Conservation (phyloP, 768 basidiomycete species). For the Sporobolomyces pararoseus region DNA sequence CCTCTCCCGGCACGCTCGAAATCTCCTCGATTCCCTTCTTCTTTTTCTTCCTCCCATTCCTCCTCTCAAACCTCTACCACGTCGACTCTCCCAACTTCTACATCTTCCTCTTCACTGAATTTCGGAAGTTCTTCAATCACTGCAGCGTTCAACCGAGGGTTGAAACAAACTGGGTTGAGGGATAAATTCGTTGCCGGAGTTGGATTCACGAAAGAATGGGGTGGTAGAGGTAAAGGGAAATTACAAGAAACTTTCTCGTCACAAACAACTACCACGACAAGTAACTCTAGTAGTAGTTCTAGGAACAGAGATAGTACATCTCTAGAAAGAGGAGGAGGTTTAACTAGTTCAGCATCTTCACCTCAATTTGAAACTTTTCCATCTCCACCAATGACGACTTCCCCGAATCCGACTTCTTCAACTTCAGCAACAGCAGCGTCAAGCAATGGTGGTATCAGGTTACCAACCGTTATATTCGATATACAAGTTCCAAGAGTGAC, state of each 20-base stretch:
- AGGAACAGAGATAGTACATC: neutral
- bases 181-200: slow-evolving; percentile 30
- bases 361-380: slow-evolving; percentile 12
- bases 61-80: neutral
- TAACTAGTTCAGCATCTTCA: neutral
- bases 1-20: slow-evolving; percentile 1
- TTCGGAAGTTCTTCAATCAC: neutral
- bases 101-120: neutral
- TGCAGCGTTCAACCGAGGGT: neutral
- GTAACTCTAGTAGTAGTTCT: neutral
- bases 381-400: neutral
- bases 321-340: neutral
- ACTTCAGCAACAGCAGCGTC: too few relatives aligned
- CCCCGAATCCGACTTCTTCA: too few relatives aligned
- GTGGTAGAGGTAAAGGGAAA: slow-evolving; percentile 12
- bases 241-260: slow-evolving; percentile 19
- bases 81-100: neutral
- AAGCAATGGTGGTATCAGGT: too few relatives aligned
- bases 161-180: slow-evolving; percentile 11
- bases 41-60: neutral
- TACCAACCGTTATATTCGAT: slow-evolving; percentile 21
- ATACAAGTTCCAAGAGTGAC: slow-evolving; percentile 9
- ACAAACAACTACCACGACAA: too few relatives aligned
- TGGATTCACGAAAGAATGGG: slow-evolving; percentile 28
- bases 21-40: neutral